phyloP scores from a whole-genome alignment of 306 rosid species.

The Cucurbita moschata region DNA sequence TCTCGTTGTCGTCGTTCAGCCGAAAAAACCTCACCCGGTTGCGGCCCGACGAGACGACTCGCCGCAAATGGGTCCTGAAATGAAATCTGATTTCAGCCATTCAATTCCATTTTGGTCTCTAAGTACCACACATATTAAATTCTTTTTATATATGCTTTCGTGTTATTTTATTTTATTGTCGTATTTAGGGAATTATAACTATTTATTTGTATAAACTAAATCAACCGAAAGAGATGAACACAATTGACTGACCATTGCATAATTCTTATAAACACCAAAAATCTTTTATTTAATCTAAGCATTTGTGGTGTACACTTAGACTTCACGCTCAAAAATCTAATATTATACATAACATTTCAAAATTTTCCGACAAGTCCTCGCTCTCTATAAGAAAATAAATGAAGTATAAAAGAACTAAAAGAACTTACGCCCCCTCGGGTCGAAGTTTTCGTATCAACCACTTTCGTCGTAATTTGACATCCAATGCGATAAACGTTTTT shows the following conservation, averaged over 20 bases:
- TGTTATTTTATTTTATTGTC: no score
- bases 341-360: background rate
- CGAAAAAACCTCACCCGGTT: background rate
- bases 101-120: background rate
- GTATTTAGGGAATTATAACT: background rate
- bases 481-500: constrained; percentile 57
- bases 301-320: background rate
- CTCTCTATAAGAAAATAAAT: background rate
- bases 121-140: background rate
- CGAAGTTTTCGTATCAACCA: constrained; percentile 70
- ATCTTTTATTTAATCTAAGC: background rate
- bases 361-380: background rate
- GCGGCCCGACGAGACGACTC: constrained; percentile 6
- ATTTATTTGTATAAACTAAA: background rate
- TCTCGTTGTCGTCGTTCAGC: background rate
- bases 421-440: constrained; percentile 13
- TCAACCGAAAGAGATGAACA: background rate
- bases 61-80: constrained; percentile 3
- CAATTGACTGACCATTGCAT: background rate
- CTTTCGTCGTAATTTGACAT: constrained; percentile 42
- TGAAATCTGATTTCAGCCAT: background rate
- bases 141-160: background rate
- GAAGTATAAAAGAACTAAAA: background rate
- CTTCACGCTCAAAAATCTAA: background rate
- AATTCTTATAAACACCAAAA: background rate